Percentiles rank a stretch among this genome's conserved stretches.
phyloP scores from a whole-genome alignment of 2,329 filamentous ascomycete genomes.

The Calonectria honghensis region DNA sequence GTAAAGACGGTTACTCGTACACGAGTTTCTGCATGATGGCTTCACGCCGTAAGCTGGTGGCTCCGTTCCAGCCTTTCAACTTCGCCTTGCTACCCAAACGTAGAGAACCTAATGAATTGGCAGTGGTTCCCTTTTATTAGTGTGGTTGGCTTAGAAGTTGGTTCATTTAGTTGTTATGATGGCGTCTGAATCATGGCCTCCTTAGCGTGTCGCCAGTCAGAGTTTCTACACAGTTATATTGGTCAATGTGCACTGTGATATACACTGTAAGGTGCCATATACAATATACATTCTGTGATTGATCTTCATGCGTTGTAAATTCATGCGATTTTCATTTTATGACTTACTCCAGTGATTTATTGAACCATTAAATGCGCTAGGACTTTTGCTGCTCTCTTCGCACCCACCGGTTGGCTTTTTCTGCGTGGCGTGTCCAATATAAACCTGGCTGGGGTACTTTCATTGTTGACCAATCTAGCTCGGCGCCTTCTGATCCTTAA shows the following conservation, averaged over 20 bases:
- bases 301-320: not conserved
- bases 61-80: not conserved
- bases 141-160: not conserved
- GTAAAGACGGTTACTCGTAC: slow-evolving; percentile 22
- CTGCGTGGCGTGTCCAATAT: not conserved
- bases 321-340: not conserved
- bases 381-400: not conserved
- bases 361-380: not conserved
- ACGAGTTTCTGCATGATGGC: slow-evolving; percentile 40
- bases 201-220: slow-evolving; percentile 1
- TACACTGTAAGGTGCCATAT: not conserved
- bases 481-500: not conserved
- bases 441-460: not conserved
- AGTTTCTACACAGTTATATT: not conserved
- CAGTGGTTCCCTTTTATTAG: not conserved
- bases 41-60: not conserved
- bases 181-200: slow-evolving; percentile 5
- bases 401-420: not conserved
- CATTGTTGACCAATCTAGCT: not conserved
- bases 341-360: not conserved
- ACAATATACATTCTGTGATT: not conserved
- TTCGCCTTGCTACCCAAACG: not conserved
- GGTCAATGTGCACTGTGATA: not conserved
- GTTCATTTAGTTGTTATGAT: slow-evolving; percentile 21
- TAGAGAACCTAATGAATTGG: too few relatives aligned